A percentile compares a stretch with the other conserved stretches of the same genome.
Evolutionary conservation across 169 alveolate genomes (phyloP).

Genomic region (Cryptosporidium viatorum): DNA sequence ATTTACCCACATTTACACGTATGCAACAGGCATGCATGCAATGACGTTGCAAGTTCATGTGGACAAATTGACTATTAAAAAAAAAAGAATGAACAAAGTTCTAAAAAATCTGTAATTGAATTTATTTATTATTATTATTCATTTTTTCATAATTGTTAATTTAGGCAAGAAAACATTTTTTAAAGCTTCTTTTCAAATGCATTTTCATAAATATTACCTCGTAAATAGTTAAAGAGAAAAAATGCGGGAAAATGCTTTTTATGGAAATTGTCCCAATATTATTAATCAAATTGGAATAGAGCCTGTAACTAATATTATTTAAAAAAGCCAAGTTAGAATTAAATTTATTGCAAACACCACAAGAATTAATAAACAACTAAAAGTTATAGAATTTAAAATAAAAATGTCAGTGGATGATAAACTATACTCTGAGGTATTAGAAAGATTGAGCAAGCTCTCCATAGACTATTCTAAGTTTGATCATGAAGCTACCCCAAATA

Average conservation of each 20-base stretch:
- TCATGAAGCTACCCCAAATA: slow-evolving; percentile 53
- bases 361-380: background rate
- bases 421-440: slow-evolving; percentile 11
- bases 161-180: too few relatives aligned
- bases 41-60: background rate
- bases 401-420: slow-evolving; percentile 25
- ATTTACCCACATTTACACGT: slow-evolving; percentile 8
- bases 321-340: background rate
- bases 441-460: slow-evolving; percentile 20
- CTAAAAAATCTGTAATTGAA: too few relatives aligned
- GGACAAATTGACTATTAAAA: background rate
- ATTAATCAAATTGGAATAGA: background rate
- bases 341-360: background rate
- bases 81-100: too few relatives aligned
- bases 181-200: too few relatives aligned
- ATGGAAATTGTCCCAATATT: background rate
- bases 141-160: too few relatives aligned
- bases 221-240: too few relatives aligned
- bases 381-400: background rate
- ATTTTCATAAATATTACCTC: background rate
- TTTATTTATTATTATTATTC: too few relatives aligned
- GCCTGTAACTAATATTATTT: background rate
- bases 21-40: slow-evolving; percentile 12
- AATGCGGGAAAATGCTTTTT: background rate
- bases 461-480: slow-evolving; percentile 31